Conservation (phyloP, 371 early-diverging fungal species). For the Encephalitozoon cuniculi region DNA sequence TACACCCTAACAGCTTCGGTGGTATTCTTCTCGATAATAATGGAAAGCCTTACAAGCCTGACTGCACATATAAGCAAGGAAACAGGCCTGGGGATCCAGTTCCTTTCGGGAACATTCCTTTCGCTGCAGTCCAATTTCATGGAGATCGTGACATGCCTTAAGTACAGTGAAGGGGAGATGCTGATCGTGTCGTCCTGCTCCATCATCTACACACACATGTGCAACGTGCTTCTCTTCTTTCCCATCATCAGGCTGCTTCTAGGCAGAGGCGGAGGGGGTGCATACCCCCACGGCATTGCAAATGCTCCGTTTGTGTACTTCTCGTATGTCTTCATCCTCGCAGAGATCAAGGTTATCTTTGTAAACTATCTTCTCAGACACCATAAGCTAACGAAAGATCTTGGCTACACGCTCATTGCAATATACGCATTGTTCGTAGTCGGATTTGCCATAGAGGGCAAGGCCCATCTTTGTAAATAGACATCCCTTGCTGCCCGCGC, state of each 20-base stretch:
- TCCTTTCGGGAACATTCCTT: not conserved
- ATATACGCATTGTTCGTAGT: slow-evolving; percentile 6
- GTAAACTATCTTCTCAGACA: slow-evolving; percentile 24
- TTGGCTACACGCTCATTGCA: slow-evolving; percentile 11
- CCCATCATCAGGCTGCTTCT: not conserved
- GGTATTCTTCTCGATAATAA: not conserved
- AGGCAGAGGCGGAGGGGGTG: not conserved
- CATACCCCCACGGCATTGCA: not conserved
- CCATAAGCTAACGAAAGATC: slow-evolving; percentile 21
- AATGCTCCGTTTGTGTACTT: not conserved
- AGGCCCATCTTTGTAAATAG: slow-evolving; percentile 4
- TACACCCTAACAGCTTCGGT: not conserved
- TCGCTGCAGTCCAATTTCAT: not conserved
- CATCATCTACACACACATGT: slow-evolving; percentile 12
- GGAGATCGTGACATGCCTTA: not conserved
- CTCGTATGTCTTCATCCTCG: slow-evolving; percentile 1
- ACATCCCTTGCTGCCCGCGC: not conserved
- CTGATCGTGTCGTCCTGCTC: not conserved
- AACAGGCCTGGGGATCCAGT: not conserved
- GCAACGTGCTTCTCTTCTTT: not conserved
- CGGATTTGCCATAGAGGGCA: slow-evolving; percentile 14
- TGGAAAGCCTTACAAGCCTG: not conserved
- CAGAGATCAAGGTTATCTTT: not conserved
- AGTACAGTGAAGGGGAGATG: not conserved
- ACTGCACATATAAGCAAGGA: not conserved